Base-by-base conservation (phyloP, 2,329 filamentous ascomycete species). In the Calonectria leucothoes region DNA sequence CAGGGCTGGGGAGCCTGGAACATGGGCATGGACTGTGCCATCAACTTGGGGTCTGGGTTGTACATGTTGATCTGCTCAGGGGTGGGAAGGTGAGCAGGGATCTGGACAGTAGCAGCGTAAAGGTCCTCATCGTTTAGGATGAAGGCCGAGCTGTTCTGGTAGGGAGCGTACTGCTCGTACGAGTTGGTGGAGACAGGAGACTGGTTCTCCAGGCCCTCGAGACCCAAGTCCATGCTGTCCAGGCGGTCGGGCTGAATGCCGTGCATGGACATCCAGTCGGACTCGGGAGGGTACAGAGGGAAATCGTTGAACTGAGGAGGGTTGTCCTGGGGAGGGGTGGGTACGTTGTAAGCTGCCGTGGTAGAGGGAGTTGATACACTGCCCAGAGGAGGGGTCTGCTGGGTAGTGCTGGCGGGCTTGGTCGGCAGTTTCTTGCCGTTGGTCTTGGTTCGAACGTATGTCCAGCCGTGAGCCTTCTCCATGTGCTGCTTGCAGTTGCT, bases 401-500 rank as follows among this genome's bases (percentile, higher is more conserved):
- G 85, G 75, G 87, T 77, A 74, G 88, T 85, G 80, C 87, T 88
- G 72, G 83, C 85, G 31, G 87, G 87, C 69, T 87, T 86, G 78
- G 82, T 84, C 70, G 82, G 78, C 45, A 80, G 77, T 83, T 89
- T 91, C 86, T 94, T 94, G 82, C 94, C 94, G 82, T 97, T 98
- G 84, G 94, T 96, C 90, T 98, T 98, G 73, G 95, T 96, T 76
- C 96, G 94, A 69, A 96, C 90, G 79, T 98, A 98, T n/a, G 89
- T 89, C 94, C 95, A 98, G 72, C 93, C 93, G 81, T 98, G 96
- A 0, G 95, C 94, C 85, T 98, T 98, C 87, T 98, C 96, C 96
- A 98, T 98, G 86, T 98, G 96, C 85, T 98, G 96, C 84, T 98
- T 98, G 90, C 95, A 97, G 85, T 98, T 98, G 75, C 94, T 97